These are phyloP conservation scores for Coleophoma cylindrospora DNA, from an alignment of 2,329 filamentous ascomycete species.

Conservation along the genomic window DNA sequence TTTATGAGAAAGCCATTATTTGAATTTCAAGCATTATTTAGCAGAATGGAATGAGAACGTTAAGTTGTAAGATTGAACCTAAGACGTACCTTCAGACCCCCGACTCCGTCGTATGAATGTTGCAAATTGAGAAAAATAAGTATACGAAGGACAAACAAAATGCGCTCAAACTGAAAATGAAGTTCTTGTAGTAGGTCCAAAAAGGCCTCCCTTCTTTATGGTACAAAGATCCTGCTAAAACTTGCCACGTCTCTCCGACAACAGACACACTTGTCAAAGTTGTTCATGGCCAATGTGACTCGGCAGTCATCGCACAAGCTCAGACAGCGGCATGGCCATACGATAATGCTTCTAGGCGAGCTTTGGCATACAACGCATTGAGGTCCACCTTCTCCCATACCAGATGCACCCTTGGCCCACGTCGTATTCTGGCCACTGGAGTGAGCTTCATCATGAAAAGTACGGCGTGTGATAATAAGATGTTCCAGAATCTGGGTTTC, in stretches of 20 bases:
- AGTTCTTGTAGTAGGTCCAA: background rate
- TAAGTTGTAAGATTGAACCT: too few species aligned
- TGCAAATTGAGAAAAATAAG: too few species aligned
- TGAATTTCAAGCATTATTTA: too few species aligned
- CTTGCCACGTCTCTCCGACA: conserved; percentile 84
- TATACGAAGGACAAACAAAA: too few species aligned
- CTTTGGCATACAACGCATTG: conserved; percentile 93
- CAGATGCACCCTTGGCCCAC: conserved; percentile 69
- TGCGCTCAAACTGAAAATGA: too few species aligned
- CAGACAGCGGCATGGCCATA: conserved; percentile 95
- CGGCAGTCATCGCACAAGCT: conserved; percentile 93
- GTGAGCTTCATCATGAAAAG: conserved; percentile 9
- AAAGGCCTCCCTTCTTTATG: conserved; percentile 28
- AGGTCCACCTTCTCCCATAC: conserved; percentile 69
- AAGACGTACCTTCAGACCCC: too few species aligned
- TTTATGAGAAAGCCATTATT: too few species aligned
- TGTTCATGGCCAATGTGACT: conserved; percentile 91
- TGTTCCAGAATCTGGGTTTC: conserved; percentile 57
- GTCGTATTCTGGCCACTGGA: conserved; percentile 25
- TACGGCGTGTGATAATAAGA: conserved; percentile 40
- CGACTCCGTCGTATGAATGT: too few species aligned
- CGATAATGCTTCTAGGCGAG: conserved; percentile 78
- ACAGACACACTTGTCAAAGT: conserved; percentile 94
- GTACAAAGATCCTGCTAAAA: conserved; percentile 89
- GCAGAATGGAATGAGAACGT: too few species aligned